These are phyloP conservation scores for Medicago ruthenica DNA, from an alignment of 306 rosid species.

Conservation along the genomic window DNA sequence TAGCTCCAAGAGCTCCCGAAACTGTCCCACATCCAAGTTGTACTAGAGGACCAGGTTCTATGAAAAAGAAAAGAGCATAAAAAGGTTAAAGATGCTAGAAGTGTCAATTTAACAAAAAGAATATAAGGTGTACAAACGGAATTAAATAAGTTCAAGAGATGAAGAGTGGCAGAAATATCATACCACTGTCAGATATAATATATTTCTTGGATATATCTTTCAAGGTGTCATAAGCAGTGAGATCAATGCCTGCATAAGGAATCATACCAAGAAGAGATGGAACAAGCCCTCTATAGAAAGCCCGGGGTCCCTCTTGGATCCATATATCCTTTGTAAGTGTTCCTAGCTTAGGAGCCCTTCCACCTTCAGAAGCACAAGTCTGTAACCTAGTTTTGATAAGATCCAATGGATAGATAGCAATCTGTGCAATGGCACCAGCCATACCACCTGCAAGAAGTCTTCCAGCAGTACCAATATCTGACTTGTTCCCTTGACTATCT, in stretches of 20 bases:
- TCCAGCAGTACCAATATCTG: constrained; percentile 54
- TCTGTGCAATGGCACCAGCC: constrained; percentile 65
- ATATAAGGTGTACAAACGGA: not conserved
- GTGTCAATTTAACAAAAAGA: constrained; percentile 11
- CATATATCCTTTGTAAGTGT: constrained; percentile 58
- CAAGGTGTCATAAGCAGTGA: constrained; percentile 62
- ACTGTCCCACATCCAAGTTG: constrained; percentile 65
- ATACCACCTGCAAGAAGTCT: constrained; percentile 62
- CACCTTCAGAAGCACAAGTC: constrained; percentile 57
- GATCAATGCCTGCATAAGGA: constrained; percentile 70
- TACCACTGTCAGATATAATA: constrained; percentile 56
- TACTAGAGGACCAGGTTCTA: constrained; percentile 59
- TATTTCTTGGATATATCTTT: constrained; percentile 58
- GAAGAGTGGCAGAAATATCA: constrained; percentile 34
- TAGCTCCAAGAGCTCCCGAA: constrained; percentile 63
- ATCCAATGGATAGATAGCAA: constrained; percentile 58
- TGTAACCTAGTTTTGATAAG: constrained; percentile 64
- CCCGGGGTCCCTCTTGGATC: constrained; percentile 66
- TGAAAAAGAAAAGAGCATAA: constrained; percentile 1
- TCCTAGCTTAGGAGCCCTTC: constrained; percentile 54
- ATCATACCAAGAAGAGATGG: constrained; percentile 66
- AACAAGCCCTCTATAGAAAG: constrained; percentile 60
- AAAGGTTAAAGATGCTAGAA: not conserved
- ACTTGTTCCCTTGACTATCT: constrained; percentile 37
- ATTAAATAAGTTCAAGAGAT: constrained; percentile 32